phyloP scores from a whole-genome alignment of 129 eudicot species.

The Pittosporum tobira region DNA sequence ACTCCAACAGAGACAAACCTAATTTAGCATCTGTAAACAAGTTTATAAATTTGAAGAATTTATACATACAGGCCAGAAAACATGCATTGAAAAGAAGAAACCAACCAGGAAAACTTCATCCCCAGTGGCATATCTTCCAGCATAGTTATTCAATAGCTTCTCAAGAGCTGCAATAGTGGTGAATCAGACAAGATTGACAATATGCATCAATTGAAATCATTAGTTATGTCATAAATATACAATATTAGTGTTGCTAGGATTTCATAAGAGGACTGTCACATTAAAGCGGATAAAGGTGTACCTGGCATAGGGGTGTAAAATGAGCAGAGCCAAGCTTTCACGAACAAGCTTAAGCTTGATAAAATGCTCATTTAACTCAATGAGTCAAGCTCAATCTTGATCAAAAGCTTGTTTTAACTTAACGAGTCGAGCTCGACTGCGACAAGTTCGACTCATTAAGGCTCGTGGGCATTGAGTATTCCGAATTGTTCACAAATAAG shows the following conservation, averaged over 20 bases:
- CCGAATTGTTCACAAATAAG: too few relatives aligned
- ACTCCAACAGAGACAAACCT: background rate
- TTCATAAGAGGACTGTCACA: background rate
- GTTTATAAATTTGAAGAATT: background rate
- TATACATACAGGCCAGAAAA: background rate
- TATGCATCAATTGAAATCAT: background rate
- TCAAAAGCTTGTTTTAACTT: too few relatives aligned
- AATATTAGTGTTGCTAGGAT: background rate
- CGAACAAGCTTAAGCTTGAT: too few relatives aligned
- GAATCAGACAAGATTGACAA: background rate
- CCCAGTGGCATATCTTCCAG: slow-evolving; percentile 37
- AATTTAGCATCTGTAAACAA: background rate
- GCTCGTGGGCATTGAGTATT: too few relatives aligned
- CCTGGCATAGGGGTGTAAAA: too few relatives aligned
- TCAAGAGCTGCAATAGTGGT: slow-evolving; percentile 27
- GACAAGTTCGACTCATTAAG: too few relatives aligned
- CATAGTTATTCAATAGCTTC: slow-evolving; percentile 22
- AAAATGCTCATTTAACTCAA: too few relatives aligned
- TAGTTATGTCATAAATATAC: background rate
- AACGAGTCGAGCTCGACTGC: too few relatives aligned
- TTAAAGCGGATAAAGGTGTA: background rate
- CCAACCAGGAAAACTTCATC: slow-evolving; percentile 28
- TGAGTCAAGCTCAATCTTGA: too few relatives aligned
- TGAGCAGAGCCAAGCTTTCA: too few relatives aligned
- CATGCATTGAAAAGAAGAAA: background rate